These are phyloP conservation scores for Tolypocladium sp. DNA, from an alignment of 2,329 filamentous ascomycete genomes.

Conservation along the genomic window DNA sequence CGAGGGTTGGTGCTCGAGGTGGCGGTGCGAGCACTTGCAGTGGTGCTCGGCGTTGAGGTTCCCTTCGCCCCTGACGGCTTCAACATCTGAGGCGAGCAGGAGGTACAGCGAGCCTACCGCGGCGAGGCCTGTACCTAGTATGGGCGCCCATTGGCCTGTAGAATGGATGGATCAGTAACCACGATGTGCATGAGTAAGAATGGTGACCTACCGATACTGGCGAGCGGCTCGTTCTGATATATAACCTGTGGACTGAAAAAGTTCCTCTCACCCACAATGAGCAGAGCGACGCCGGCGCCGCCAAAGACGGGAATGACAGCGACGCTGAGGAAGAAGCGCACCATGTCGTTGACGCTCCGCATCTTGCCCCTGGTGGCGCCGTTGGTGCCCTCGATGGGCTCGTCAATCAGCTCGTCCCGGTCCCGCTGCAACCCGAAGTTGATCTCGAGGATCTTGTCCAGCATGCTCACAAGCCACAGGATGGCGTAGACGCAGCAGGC, in stretches of 20 bases:
- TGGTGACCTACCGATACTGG: conserved; percentile 40
- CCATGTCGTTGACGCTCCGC: conserved; percentile 44
- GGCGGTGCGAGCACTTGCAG: background rate
- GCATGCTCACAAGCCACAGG: conserved; percentile 51
- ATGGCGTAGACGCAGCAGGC: conserved; percentile 58
- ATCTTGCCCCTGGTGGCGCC: conserved; percentile 41
- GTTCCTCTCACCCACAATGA: conserved; percentile 54
- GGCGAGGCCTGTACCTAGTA: conserved; percentile 49
- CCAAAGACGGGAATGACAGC: conserved; percentile 51
- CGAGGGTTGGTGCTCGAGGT: background rate
- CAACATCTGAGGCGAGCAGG: conserved; percentile 18
- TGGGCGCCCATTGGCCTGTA: conserved; percentile 49
- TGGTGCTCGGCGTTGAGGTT: background rate
- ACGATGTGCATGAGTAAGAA: background rate
- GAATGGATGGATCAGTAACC: conserved; percentile 9
- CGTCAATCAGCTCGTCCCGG: conserved; percentile 19
- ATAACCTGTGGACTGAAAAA: conserved; percentile 48
- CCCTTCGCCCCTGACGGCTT: conserved; percentile 16
- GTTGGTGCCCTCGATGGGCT: conserved; percentile 43
- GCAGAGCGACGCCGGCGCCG: conserved; percentile 47
- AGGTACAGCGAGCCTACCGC: conserved; percentile 50
- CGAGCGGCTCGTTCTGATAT: conserved; percentile 54
- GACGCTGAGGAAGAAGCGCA: conserved; percentile 42
- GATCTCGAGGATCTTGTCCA: conserved; percentile 53
- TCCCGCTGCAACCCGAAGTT: conserved; percentile 35